Percentiles rank a stretch among this genome's conserved stretches.
Conservation (phyloP, 31 red algal genomes). For the Odonthalia washingtoniensis region DNA sequence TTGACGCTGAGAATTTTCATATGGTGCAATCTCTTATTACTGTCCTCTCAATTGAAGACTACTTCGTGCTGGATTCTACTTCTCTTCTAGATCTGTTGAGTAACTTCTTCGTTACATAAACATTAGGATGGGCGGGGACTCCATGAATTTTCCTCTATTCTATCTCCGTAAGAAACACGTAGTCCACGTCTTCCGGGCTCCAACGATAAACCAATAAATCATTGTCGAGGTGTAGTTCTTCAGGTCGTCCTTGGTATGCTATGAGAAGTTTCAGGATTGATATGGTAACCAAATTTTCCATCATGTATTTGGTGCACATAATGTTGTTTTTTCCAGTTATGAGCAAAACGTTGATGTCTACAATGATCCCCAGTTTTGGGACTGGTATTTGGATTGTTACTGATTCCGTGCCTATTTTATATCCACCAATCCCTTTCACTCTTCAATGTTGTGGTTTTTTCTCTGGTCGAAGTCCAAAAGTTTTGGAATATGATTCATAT, state of each 20-base stretch:
- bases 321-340: neutral
- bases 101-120: neutral
- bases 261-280: neutral
- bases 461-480: neutral
- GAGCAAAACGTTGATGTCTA: neutral
- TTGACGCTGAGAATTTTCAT: neutral
- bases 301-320: constrained; percentile 9
- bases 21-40: neutral
- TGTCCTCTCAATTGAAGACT: neutral
- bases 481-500: neutral
- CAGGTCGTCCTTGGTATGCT: neutral
- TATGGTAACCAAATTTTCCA: neutral
- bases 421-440: neutral
- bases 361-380: neutral
- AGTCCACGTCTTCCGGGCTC: neutral
- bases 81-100: neutral
- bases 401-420: neutral
- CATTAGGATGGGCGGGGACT: neutral
- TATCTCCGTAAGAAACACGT: neutral
- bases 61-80: neutral
- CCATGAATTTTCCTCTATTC: neutral
- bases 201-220: neutral
- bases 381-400: neutral
- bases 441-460: neutral
- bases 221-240: neutral